Evolutionary conservation across 1,139 yeast genomes (phyloP).

Genomic region (Tardiomyces depauwii): DNA sequence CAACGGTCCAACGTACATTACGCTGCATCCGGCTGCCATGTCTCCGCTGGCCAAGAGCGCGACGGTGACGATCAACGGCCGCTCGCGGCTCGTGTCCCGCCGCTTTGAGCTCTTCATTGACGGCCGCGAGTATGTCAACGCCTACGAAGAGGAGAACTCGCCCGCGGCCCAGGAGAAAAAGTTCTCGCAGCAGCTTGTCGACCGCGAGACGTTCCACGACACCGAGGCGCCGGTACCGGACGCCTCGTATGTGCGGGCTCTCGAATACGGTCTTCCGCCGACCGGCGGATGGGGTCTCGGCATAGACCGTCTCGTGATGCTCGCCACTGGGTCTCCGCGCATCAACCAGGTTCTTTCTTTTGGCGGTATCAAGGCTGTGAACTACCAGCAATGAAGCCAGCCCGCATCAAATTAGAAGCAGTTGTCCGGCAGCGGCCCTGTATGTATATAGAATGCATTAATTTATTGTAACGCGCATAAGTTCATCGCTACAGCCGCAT

Average conservation of each 20-base stretch:
- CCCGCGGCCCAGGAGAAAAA: constrained; percentile 59
- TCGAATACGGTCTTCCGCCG: constrained; percentile 95
- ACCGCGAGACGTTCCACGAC: constrained; percentile 23
- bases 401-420: too few relatives aligned
- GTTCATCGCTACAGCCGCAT: too few relatives aligned
- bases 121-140: constrained; percentile 79
- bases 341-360: constrained; percentile 76
- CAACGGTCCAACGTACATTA: constrained; percentile 54
- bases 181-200: constrained; percentile 44
- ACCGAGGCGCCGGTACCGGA: constrained; percentile 51
- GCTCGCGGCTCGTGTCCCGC: constrained; percentile 37
- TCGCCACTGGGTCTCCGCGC: constrained; percentile 49
- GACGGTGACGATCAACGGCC: constrained; percentile 16
- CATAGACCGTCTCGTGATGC: constrained; percentile 77
- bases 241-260: constrained; percentile 51
- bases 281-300: constrained; percentile 99
- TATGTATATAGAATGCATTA: too few relatives aligned
- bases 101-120: constrained; percentile 78
- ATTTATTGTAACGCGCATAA: too few relatives aligned
- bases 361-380: constrained; percentile 44
- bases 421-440: too few relatives aligned
- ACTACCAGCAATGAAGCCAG: neutral
- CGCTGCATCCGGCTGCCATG: constrained; percentile 73
- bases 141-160: constrained; percentile 92
- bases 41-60: constrained; percentile 81